Conservation (phyloP, 345 rosid species). For the Salix koriyanagi region DNA sequence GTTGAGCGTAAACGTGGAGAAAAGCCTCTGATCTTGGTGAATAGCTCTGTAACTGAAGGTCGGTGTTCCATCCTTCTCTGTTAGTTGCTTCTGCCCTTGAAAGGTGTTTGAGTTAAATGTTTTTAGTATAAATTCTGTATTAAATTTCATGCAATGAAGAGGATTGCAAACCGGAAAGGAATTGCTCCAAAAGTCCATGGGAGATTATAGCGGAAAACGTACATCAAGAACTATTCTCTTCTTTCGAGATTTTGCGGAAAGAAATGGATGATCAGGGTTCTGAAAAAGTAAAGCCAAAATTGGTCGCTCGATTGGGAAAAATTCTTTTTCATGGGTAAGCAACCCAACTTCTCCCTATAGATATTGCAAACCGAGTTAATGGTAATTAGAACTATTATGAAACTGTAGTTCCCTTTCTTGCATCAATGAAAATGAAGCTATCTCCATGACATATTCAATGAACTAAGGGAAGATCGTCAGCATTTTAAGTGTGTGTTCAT, state of each 20-base stretch:
- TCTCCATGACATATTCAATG: too few species aligned
- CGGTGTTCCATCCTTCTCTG: background rate
- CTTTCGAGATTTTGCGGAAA: constrained; percentile 32
- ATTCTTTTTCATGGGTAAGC: constrained; percentile 39
- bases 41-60: constrained; percentile 26
- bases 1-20: constrained; percentile 23
- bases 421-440: too few species aligned
- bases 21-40: constrained; percentile 37
- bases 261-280: constrained; percentile 13
- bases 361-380: background rate
- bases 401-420: too few species aligned
- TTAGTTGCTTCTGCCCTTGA: background rate
- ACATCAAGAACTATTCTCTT: constrained; percentile 39
- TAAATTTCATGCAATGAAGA: constrained; percentile 7
- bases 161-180: constrained; percentile 16
- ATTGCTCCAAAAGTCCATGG: constrained; percentile 30
- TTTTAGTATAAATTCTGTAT: too few species aligned
- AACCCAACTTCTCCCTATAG: background rate
- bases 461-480: too few species aligned
- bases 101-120: too few species aligned
- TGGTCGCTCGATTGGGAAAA: constrained; percentile 64
- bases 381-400: too few species aligned
- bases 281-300: constrained; percentile 30
- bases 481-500: too few species aligned
- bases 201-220: constrained; percentile 41